phyloP scores from a whole-genome alignment of 768 basidiomycete genomes.

The Saitozyma podzolica region DNA sequence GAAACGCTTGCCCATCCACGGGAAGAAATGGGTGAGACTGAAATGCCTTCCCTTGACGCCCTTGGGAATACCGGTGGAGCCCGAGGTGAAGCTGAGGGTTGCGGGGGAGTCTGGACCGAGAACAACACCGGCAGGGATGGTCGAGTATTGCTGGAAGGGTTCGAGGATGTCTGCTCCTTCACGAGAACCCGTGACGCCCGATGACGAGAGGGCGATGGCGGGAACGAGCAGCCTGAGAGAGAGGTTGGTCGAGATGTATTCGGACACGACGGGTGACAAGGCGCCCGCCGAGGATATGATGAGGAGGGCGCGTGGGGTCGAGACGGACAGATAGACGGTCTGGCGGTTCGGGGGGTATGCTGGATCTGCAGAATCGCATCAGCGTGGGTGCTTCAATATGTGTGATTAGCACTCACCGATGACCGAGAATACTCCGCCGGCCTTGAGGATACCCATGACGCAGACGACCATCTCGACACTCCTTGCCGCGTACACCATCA shows the following conservation, averaged over 20 bases:
- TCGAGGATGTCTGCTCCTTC: slow-evolving; percentile 62
- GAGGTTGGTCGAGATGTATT: slow-evolving; percentile 75
- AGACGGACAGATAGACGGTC: slow-evolving; percentile 87
- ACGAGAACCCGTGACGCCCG: slow-evolving; percentile 66
- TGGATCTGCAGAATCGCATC: slow-evolving; percentile 65
- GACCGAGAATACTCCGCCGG: slow-evolving; percentile 94
- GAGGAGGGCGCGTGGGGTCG: slow-evolving; percentile 84
- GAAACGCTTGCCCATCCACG: slow-evolving; percentile 95
- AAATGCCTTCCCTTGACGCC: slow-evolving; percentile 95
- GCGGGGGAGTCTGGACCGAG: slow-evolving; percentile 95
- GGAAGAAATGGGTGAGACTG: slow-evolving; percentile 97
- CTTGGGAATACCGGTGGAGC: slow-evolving; percentile 96
- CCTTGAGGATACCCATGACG: slow-evolving; percentile 93
- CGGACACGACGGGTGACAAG: slow-evolving; percentile 75
- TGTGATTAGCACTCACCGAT: slow-evolving; percentile 65
- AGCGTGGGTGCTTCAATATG: too few relatives aligned
- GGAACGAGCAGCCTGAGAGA: slow-evolving; percentile 88
- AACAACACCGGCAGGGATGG: slow-evolving; percentile 73
- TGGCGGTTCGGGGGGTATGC: slow-evolving; percentile 93
- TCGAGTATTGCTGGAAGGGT: slow-evolving; percentile 60
- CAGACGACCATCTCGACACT: slow-evolving; percentile 96
- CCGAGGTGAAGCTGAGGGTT: slow-evolving; percentile 93
- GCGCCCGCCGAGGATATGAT: slow-evolving; percentile 86
- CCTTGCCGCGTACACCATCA: slow-evolving; percentile 95
- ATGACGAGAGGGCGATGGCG: slow-evolving; percentile 70